Evolutionary conservation across 78 protist species (phyloP).

Genomic region (Dictyostelium discoideum): DNA sequence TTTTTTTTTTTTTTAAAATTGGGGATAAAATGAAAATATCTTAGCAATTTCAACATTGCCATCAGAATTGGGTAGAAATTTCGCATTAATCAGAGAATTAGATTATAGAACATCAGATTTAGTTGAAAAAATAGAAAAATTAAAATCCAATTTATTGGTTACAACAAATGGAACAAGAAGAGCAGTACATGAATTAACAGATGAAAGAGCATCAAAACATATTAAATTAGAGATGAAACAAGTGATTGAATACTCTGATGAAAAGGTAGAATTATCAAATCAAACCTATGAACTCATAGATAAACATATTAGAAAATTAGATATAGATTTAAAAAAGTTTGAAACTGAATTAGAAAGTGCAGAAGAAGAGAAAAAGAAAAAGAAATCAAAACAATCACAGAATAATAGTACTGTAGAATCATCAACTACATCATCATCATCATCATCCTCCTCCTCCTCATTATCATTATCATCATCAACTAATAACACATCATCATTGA

Average conservation of each 20-base stretch:
- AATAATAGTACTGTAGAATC: not conserved
- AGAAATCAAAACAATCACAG: conserved; percentile 22
- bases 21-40: not conserved
- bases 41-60: conserved; percentile 78
- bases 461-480: not conserved
- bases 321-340: conserved; percentile 79
- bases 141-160: not conserved
- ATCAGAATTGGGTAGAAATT: conserved; percentile 49
- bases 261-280: conserved; percentile 72
- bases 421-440: not conserved
- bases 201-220: conserved; percentile 24
- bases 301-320: conserved; percentile 73
- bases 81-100: conserved; percentile 79
- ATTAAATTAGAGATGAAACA: conserved; percentile 26
- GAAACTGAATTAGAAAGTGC: conserved; percentile 69
- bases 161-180: conserved; percentile 16
- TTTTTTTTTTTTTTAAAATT: not conserved
- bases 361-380: conserved; percentile 67
- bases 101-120: conserved; percentile 60
- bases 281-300: conserved; percentile 85
- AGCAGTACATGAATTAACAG: conserved; percentile 13
- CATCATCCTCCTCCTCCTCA: not conserved
- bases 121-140: conserved; percentile 36
- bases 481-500: not conserved
- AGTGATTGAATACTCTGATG: conserved; percentile 77